These are phyloP conservation scores for Scedosporium minutisporum DNA, from an alignment of 2,329 filamentous ascomycete species.

Conservation along the genomic window DNA sequence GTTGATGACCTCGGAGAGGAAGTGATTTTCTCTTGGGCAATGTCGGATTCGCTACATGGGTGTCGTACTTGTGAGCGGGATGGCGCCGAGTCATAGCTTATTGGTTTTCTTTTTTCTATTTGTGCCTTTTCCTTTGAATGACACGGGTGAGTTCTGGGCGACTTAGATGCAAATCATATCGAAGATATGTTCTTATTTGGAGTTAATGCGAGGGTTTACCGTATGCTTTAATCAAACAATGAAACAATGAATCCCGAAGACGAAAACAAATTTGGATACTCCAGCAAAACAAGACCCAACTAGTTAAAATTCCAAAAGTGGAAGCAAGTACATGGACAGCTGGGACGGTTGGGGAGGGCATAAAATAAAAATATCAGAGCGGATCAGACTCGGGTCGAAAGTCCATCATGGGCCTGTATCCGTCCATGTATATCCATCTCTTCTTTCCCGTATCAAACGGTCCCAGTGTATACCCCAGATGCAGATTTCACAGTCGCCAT, in stretches of 20 bases:
- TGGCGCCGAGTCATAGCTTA: background rate
- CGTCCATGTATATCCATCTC: slow-evolving; percentile 5
- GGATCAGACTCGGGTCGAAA: background rate
- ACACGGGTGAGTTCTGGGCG: background rate
- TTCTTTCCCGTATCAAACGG: background rate
- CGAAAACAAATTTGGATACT: slow-evolving; percentile 6
- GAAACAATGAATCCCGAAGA: slow-evolving; percentile 6
- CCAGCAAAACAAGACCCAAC: slow-evolving; percentile 6
- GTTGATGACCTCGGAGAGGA: slow-evolving; percentile 1
- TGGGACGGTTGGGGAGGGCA: background rate
- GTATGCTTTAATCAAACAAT: background rate
- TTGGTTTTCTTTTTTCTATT: background rate
- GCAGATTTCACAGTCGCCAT: background rate
- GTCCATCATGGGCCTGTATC: slow-evolving; percentile 7
- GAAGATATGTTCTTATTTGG: background rate
- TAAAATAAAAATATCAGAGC: background rate
- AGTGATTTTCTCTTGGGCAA: background rate
- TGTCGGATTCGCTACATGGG: background rate
- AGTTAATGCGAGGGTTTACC: slow-evolving; percentile 1
- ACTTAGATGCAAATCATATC: background rate
- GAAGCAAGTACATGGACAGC: background rate
- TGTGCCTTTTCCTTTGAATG: background rate
- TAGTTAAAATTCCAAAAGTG: slow-evolving; percentile 8
- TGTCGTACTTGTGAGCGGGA: background rate
- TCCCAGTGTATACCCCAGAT: background rate